Percentiles rank a stretch among this genome's conserved stretches.
phyloP scores from a whole-genome alignment of 352 stramenopile genomes.

The Phytophthora agathidicida region DNA sequence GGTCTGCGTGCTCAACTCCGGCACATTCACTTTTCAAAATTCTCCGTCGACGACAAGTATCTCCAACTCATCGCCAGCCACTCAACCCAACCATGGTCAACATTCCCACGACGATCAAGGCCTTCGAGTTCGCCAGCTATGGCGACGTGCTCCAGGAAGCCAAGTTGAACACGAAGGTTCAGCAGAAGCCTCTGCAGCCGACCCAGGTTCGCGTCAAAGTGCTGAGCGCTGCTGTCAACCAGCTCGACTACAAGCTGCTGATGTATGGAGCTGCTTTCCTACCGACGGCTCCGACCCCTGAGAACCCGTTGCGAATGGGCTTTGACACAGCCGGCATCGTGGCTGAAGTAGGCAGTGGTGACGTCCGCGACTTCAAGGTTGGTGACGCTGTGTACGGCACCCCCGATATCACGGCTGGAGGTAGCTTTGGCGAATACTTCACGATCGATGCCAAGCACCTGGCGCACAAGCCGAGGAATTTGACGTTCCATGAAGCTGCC shows the following conservation, averaged over 20 bases:
- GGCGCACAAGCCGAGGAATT: conserved; percentile 44
- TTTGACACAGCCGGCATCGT: conserved; percentile 30
- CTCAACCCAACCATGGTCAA: neutral
- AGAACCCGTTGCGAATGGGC: conserved; percentile 24
- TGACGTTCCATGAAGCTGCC: conserved; percentile 46
- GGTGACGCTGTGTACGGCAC: conserved; percentile 28
- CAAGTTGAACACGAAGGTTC: conserved; percentile 15
- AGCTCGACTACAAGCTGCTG: conserved; percentile 33
- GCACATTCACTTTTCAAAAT: conserved; percentile 17
- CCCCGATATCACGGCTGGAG: conserved; percentile 6
- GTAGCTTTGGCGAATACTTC: conserved; percentile 43
- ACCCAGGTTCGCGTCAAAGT: conserved; percentile 37
- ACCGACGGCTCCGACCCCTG: conserved; percentile 4
- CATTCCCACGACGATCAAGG: conserved; percentile 28
- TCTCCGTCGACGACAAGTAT: conserved; percentile 4
- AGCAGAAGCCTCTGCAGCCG: conserved; percentile 11
- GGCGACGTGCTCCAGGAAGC: conserved; percentile 18
- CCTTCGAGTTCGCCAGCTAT: conserved; percentile 27
- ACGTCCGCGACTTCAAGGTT: conserved; percentile 20
- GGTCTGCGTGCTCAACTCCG: neutral
- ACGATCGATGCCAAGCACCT: conserved; percentile 32
- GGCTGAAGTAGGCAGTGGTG: conserved; percentile 21
- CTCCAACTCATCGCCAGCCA: neutral
- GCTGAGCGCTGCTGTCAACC: conserved; percentile 27
- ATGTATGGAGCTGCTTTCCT: conserved; percentile 10